These are phyloP conservation scores for Chrysoporthe austroafricana DNA, from an alignment of 2,329 filamentous ascomycete species.

Conservation along the genomic window DNA sequence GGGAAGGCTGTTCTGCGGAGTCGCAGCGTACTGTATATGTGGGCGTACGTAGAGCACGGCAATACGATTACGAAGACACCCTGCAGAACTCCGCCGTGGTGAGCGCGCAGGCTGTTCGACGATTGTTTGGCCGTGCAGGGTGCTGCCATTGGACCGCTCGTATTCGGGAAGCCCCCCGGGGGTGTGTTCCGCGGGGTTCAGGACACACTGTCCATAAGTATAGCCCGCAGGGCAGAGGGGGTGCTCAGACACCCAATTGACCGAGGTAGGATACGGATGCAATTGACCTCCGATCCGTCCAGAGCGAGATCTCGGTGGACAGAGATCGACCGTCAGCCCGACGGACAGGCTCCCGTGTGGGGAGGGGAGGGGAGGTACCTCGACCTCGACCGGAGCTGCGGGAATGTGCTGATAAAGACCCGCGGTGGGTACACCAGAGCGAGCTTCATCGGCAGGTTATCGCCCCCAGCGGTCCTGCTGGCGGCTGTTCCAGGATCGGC, in stretches of 20 bases:
- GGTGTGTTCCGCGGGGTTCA: too few species aligned
- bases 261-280: not conserved
- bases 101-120: not conserved
- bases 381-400: not conserved
- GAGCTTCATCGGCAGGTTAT: not conserved
- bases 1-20: not conserved
- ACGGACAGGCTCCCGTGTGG: slow-evolving; percentile 18
- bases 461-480: not conserved
- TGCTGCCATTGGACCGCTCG: not conserved
- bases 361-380: slow-evolving; percentile 6
- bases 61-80: slow-evolving; percentile 2
- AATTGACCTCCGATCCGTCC: not conserved
- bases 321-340: slow-evolving; percentile 16
- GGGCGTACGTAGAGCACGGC: not conserved
- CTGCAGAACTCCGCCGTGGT: not conserved
- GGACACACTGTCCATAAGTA: too few species aligned
- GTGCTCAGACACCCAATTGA: not conserved
- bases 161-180: not conserved
- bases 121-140: not conserved
- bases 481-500: not conserved
- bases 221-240: too few species aligned
- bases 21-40: not conserved
- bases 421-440: not conserved
- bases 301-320: slow-evolving; percentile 7
- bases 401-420: not conserved